phyloP scores from a whole-genome alignment of 495 filamentous ascomycete genomes.

The Aspergillus leporis region DNA sequence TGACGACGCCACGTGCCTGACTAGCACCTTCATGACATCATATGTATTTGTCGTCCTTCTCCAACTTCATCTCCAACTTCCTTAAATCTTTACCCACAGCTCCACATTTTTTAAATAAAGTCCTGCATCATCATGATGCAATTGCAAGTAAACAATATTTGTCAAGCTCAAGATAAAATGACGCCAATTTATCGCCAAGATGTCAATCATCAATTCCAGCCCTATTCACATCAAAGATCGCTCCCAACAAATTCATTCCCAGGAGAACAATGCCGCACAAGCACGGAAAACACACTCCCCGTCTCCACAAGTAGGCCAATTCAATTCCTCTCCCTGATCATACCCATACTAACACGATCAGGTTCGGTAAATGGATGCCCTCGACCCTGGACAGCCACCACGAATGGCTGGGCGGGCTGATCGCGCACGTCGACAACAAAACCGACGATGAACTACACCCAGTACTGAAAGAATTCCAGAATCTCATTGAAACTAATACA shows the following conservation, averaged over 20 bases:
- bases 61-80: too few relatives aligned
- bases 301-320: not conserved
- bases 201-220: not conserved
- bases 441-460: constrained; percentile 31
- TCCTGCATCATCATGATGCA: not conserved
- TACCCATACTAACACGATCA: not conserved
- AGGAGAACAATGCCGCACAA: not conserved
- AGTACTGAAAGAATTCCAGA: constrained; percentile 42
- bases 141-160: not conserved
- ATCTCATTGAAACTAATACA: constrained; percentile 47
- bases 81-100: not conserved
- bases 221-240: not conserved
- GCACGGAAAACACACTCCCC: constrained; percentile 1
- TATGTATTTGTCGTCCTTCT: too few relatives aligned
- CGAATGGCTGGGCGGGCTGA: constrained; percentile 38
- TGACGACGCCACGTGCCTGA: too few relatives aligned
- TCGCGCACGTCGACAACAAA: constrained; percentile 31
- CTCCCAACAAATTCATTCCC: not conserved
- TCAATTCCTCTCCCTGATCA: not conserved
- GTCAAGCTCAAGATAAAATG: not conserved
- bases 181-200: not conserved
- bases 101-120: not conserved
- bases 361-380: constrained; percentile 43
- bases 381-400: constrained; percentile 29
- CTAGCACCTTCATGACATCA: too few relatives aligned